A percentile compares a stretch with the other conserved stretches of the same genome.
phyloP scores from a whole-genome alignment of 192 early-diverging fungal species.

The Coemansia sp. region DNA sequence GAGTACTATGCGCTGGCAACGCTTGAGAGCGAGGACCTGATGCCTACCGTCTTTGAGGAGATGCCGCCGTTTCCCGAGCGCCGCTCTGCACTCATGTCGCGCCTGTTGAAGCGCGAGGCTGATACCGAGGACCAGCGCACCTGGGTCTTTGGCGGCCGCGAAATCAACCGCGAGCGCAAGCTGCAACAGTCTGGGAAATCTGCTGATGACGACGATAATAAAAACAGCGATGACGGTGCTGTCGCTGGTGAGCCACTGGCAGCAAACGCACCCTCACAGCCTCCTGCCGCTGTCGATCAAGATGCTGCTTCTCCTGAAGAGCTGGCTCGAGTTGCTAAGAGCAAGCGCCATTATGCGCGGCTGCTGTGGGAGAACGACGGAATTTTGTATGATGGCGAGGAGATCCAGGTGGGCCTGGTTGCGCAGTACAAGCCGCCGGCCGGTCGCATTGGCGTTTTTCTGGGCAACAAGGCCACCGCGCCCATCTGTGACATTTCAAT shows the following conservation, averaged over 20 bases:
- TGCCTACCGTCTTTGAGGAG: slow-evolving; percentile 94
- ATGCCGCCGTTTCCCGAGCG: slow-evolving; percentile 98
- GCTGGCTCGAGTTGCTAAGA: slow-evolving; percentile 21
- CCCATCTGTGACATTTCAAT: slow-evolving; percentile 66
- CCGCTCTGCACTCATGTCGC: slow-evolving; percentile 81
- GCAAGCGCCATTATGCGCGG: slow-evolving; percentile 55
- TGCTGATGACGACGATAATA: neutral
- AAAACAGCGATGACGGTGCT: too few species aligned
- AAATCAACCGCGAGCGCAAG: slow-evolving; percentile 64
- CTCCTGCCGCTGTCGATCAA: neutral
- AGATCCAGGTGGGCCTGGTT: slow-evolving; percentile 88
- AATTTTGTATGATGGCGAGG: slow-evolving; percentile 85
- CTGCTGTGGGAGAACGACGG: slow-evolving; percentile 76
- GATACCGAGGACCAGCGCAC: slow-evolving; percentile 95
- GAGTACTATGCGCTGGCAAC: slow-evolving; percentile 91
- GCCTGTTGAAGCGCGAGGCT: slow-evolving; percentile 78
- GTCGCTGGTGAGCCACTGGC: too few species aligned
- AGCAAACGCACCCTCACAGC: too few species aligned
- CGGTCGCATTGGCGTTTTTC: slow-evolving; percentile 87
- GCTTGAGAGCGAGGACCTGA: slow-evolving; percentile 77
- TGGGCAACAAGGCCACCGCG: slow-evolving; percentile 80
- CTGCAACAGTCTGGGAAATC: slow-evolving; percentile 3
- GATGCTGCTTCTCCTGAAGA: slow-evolving; percentile 15
- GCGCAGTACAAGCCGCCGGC: slow-evolving; percentile 88
- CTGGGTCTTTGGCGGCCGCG: slow-evolving; percentile 89